These are phyloP conservation scores for Elaeis guineensis DNA, from an alignment of 176 grass and related monocot genomes.

Conservation along the genomic window DNA sequence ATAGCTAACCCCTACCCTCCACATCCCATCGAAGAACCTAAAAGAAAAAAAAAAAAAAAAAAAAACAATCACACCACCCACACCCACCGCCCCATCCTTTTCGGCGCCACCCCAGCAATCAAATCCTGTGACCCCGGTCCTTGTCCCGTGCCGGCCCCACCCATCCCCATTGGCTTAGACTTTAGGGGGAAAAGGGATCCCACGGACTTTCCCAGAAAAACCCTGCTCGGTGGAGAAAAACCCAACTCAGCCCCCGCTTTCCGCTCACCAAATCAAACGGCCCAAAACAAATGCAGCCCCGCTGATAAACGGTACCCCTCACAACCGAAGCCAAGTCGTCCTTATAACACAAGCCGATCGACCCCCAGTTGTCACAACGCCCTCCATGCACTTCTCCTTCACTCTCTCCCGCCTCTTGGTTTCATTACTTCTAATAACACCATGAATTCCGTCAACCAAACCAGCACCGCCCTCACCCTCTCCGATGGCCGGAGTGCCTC, in stretches of 20 bases:
- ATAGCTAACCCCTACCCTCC: constrained; percentile 23
- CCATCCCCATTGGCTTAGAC: constrained; percentile 1
- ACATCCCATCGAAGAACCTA: not conserved
- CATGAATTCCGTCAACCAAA: constrained; percentile 17
- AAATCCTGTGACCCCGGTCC: no score
- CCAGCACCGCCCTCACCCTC: not conserved
- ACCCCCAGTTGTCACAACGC: constrained; percentile 6
- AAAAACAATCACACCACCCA: no score
- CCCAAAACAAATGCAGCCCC: not conserved
- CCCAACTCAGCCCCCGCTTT: constrained; percentile 1
- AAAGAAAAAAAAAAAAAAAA: no score
- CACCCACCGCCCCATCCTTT: no score
- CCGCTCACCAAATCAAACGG: constrained; percentile 78
- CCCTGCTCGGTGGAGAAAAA: no score
- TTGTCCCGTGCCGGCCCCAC: no score
- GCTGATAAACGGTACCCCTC: not conserved
- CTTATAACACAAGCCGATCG: constrained; percentile 36
- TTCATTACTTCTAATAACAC: not conserved
- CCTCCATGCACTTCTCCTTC: not conserved
- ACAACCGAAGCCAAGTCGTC: not conserved
- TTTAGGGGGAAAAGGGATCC: no score
- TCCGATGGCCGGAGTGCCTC: no score
- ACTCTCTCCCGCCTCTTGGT: not conserved
- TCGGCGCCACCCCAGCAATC: no score
- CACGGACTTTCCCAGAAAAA: no score